These are phyloP conservation scores for Kuraishia capsulata DNA, from an alignment of 805 yeast species.

Conservation along the genomic window DNA sequence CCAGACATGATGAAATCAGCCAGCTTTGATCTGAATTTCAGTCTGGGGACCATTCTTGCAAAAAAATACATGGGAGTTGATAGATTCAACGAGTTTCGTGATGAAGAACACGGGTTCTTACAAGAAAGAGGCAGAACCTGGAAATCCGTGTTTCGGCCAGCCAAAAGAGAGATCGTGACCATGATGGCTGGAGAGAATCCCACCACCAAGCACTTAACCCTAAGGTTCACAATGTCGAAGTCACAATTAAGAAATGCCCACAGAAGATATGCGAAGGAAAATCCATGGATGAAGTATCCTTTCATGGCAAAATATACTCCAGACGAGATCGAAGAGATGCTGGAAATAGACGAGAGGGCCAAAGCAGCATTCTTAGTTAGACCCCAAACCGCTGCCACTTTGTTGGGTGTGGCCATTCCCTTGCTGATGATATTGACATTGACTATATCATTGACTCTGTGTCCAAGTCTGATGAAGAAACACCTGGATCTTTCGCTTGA, in stretches of 20 bases:
- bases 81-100: neutral
- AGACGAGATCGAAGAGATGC: neutral
- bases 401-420: neutral
- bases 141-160: neutral
- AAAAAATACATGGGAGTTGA: neutral
- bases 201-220: neutral
- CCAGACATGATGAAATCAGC: neutral
- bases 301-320: neutral
- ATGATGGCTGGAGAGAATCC: neutral
- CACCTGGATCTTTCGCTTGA: neutral
- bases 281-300: neutral
- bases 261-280: neutral
- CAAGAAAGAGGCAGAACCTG: neutral
- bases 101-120: neutral
- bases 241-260: neutral
- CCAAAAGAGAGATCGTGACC: neutral
- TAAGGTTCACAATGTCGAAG: neutral
- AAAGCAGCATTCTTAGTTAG: neutral
- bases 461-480: neutral
- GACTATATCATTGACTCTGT: neutral
- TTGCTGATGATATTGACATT: neutral
- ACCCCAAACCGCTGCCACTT: neutral
- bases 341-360: neutral
- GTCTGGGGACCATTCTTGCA: neutral
- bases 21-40: neutral